These are phyloP conservation scores for Phytophthora pisi DNA, from an alignment of 352 stramenopile genomes.

Conservation along the genomic window DNA sequence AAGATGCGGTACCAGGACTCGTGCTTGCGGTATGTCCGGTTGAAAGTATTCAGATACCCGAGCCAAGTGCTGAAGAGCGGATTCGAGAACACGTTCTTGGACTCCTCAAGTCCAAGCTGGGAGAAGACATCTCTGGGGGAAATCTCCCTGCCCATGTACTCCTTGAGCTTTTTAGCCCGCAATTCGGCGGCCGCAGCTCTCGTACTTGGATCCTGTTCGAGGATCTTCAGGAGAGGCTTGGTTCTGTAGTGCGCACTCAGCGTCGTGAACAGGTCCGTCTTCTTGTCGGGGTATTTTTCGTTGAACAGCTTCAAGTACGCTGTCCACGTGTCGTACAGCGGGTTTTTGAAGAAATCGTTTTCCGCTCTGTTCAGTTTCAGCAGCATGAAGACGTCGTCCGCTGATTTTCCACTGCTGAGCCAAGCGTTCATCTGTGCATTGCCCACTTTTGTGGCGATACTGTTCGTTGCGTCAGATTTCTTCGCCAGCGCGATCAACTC, in stretches of 20 bases:
- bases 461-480: neutral
- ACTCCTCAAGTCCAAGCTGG: neutral
- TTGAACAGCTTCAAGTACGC: constrained; percentile 1
- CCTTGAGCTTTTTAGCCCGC: neutral
- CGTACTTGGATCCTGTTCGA: neutral
- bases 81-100: neutral
- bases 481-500: neutral
- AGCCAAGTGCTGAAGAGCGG: neutral
- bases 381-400: neutral
- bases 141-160: neutral
- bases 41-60: neutral
- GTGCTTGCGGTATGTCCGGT: neutral
- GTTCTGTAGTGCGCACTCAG: neutral
- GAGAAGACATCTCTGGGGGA: neutral
- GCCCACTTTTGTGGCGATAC: neutral
- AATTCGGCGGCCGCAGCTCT: neutral
- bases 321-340: neutral
- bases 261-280: neutral
- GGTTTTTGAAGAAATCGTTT: neutral
- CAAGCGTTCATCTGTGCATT: neutral
- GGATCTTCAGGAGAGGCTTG: neutral
- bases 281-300: neutral
- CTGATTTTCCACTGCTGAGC: neutral
- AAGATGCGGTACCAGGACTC: neutral
- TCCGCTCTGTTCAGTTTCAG: neutral